Evolutionary conservation across 805 yeast species (phyloP), one percentile per base, ranked within the genome.

Genomic region (Clavispora phyllophila): DNA sequence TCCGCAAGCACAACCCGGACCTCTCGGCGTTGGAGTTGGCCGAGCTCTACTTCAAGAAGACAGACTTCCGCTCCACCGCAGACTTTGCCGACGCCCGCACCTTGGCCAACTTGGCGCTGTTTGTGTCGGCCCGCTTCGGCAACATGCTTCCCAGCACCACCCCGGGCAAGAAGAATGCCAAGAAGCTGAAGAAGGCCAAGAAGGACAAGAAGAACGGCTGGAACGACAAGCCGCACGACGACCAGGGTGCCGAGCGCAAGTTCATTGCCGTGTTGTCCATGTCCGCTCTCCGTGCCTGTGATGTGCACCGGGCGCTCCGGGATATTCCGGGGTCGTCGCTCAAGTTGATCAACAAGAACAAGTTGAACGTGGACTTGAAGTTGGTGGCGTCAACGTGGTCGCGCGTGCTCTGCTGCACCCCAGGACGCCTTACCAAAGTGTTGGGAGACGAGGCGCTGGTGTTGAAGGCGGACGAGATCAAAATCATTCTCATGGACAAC

Each of bases 231-330:
- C 28, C 28, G 14, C 14, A 25, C 28, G 28, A 13, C 7, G 28
- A 23, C 37, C 4, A 3, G 20, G n/a, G n/a, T 2, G 31, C 31
- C 15, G 69, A 64, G 25, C 61, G 75, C 23, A 73, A 75, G 41
- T 66, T 74, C 63, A 58, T 79, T 49, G 62, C 82, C 13, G 62
- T 82, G 1, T 54, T 84, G 13, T 75, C 90, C 0, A 75, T 84
- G 70, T 87, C 96, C 0, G 93, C 96, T 9, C 68, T 88, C 19
- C 74, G 97, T 51, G 93, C 88, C 2, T 91, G 96, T 55, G 96
- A 90, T 54, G 73, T 88, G 2, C 83, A 77, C 56, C 75, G 96
- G 50, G 79, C 85, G 1, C 61, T 76, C 41, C 71, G 63, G 58
- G 72, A 54, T 42, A 45, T 69, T n/a, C 53, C 68, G 31, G 73